phyloP scores from a whole-genome alignment of 345 rosid species.

The Nasturtium officinale region DNA sequence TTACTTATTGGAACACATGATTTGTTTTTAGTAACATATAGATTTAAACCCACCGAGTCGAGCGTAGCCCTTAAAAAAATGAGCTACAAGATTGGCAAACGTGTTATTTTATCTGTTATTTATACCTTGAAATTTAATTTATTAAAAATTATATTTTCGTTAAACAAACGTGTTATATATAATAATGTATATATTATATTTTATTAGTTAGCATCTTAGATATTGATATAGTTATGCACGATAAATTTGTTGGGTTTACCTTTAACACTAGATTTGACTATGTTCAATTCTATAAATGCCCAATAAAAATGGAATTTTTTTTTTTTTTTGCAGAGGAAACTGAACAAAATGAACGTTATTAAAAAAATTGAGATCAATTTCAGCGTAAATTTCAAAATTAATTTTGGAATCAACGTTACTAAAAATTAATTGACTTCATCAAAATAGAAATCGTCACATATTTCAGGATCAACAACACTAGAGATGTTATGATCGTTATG shows the following conservation, averaged over 20 bases:
- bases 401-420: too few species aligned
- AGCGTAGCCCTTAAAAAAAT: too few species aligned
- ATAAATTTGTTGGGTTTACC: not conserved
- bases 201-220: not conserved
- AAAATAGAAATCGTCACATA: too few species aligned
- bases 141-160: not conserved
- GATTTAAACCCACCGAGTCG: too few species aligned
- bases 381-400: not conserved
- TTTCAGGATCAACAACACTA: too few species aligned
- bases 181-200: not conserved
- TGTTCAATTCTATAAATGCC: not conserved
- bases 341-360: not conserved
- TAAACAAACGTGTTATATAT: not conserved
- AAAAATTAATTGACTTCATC: too few species aligned
- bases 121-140: too few species aligned
- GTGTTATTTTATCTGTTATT: not conserved
- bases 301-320: too few species aligned
- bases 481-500: not conserved
- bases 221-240: not conserved
- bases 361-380: not conserved
- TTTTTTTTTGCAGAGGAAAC: not conserved
- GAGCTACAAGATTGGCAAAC: too few species aligned
- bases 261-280: not conserved
- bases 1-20: not conserved
- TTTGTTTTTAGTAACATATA: too few species aligned